phyloP scores from a whole-genome alignment of 352 stramenopile species.

The Pythium angustatum region DNA sequence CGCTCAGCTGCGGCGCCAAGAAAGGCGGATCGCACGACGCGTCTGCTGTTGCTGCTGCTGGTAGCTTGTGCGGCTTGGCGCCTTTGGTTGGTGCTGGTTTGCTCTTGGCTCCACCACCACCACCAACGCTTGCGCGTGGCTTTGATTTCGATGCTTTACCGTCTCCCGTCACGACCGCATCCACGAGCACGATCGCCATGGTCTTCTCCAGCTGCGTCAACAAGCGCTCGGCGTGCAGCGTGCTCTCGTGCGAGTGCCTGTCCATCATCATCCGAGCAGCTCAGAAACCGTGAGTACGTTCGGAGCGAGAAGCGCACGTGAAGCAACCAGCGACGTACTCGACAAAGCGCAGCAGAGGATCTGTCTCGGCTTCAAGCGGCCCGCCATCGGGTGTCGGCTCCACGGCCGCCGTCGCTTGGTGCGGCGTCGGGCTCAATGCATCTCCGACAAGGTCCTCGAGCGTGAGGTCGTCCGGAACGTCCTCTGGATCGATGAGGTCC shows the following conservation, averaged over 20 bases:
- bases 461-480: slow-evolving; percentile 21
- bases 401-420: not conserved
- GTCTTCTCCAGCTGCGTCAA: slow-evolving; percentile 20
- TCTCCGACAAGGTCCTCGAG: slow-evolving; percentile 14
- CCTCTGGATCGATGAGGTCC: slow-evolving; percentile 19
- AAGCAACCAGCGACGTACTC: not conserved
- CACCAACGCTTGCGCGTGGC: not conserved
- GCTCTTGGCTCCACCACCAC: not conserved
- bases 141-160: not conserved
- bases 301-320: not conserved
- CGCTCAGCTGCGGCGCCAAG: slow-evolving; percentile 11
- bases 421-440: not conserved
- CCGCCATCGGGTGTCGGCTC: not conserved
- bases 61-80: not conserved
- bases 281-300: not conserved
- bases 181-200: not conserved
- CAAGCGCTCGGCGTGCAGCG: not conserved
- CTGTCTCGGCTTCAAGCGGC: not conserved
- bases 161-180: not conserved
- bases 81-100: slow-evolving; percentile 8
- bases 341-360: slow-evolving; percentile 19
- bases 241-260: slow-evolving; percentile 17
- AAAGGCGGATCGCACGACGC: slow-evolving; percentile 4
- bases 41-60: too few relatives aligned
- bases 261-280: too few relatives aligned